Base-by-base conservation (phyloP, 2,329 filamentous ascomycete genomes). In the Nigrograna mackinnonii region DNA sequence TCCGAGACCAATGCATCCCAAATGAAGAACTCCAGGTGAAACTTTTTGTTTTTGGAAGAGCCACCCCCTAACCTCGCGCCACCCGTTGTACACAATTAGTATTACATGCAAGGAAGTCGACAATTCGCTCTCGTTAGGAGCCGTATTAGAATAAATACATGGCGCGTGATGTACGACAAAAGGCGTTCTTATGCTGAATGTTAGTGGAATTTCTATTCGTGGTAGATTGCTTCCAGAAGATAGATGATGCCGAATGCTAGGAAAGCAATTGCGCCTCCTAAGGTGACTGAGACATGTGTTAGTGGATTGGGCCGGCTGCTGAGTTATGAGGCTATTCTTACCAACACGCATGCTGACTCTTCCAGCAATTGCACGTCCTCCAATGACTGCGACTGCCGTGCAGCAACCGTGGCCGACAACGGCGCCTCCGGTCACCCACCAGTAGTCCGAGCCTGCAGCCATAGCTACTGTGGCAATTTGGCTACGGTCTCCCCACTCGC, bases 391-490 rank as follows among this genome's bases (percentile, higher is more conserved):
- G 17, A 90, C 85, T 35, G 88, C 86, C 5, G 94, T 97, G 74
- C 94, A 99, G 52, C 92, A 82, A 34, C 83, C 87, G 69, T 99
- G 94, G 7, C 94, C 94, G 35, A 82, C 78, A 24, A 94, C 82
- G 2, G 94, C 92, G 44, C 94, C 94, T 35, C 91, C 77, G 4
- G 91, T 96, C 24, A 99, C 94, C 88, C 91, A 96, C 92, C 92
- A 97, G 70, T 97, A 99, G 67, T 99, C 94, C 69, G 95, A 89
- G 16, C 94, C 94, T 22, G 94, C 92, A 37, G 94, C 94, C 94
- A 99, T 99, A 40, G 94, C 94, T 64, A 99, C 95, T 0, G 94
- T 99, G 17, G 94, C 94, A 60, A 99, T 97, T 73, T 99, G 94
- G 66, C 89, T 95, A 55, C 94, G 84, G 63, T 99, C 94, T 43